Base-by-base conservation (phyloP, 176 grass and related monocot genomes). In the Cenchrus americanus region DNA sequence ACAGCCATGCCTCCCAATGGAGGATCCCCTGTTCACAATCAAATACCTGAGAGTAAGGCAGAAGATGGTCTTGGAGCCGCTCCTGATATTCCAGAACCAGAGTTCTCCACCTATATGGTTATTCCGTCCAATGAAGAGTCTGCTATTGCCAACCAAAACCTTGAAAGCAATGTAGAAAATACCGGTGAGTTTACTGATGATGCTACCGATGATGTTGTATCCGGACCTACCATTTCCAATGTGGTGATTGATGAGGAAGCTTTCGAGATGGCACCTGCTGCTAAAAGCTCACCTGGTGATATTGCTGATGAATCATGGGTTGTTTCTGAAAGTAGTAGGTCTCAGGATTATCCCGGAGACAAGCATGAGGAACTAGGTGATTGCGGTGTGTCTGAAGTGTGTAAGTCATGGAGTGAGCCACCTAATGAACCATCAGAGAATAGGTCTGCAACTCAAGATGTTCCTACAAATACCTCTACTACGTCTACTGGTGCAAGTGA, bases 261-360 rank as follows among this genome's bases (percentile, higher is more conserved):
- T 15, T 63, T 54, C 59, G 6, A 75, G 81, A 51, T 50, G 19
- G 14, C 55, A 64, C 73, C 37, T 70, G 30, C 62, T 84, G 70
- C 63, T 70, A 46, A 75, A 75, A 76, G 41, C 47, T 87, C 54
- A 63, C 69, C 44, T 70, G 75, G 21, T 87, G 62, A 84, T 76
- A 55, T 24, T 34, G n/a, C 46, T 10, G 55, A 30, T 76, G 49
- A 80, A 22, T 63, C 62, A 10, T 57, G 69, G 85, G 76, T 87
- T 79, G 51, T 78, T 86, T 81, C 81, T 85, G 70, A 85, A 89
- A 86, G 47, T 69, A 83, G 32, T 69, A 83, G 32, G 50, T 58
- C 43, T 81, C 78, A 79, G 69, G 47, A 81, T 84, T 73, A 70
- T 79, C 70, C 44, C 60, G 62, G 68, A 71, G 84, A 83, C 66